Base-by-base conservation (phyloP, 2,329 filamentous ascomycete genomes). In the Penicillium sp. region DNA sequence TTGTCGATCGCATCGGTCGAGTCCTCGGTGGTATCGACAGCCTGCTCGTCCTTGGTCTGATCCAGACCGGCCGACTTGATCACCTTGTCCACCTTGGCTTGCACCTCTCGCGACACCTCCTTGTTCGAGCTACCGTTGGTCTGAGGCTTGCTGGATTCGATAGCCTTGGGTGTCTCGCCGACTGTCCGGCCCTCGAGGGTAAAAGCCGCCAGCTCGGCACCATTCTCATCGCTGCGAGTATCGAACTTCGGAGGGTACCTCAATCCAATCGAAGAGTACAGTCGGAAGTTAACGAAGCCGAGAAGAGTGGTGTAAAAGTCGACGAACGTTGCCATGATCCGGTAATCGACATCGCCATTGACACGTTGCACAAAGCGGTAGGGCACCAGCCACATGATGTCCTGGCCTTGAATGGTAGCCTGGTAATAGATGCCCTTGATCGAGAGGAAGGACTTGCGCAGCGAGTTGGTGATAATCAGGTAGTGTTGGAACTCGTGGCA, bases 391-490 rank as follows among this genome's bases (percentile, higher is more conserved):
- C 93, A 98, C 52, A 97, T 76, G 34, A 98, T 86, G 60, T 97
- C 91, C 71, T 98, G 90, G 33, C 93, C 93, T 67, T 96, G 88
- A 47, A 98, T 94, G 36, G 84, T 96, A 16, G 91, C 93, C 72
- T 97, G 91, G 71, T 97, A 98, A 74, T 98, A 98, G 60, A 98
- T 97, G 47, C 93, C 93, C 77, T 98, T 98, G 71, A 98, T 97
- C 2, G 89, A 95, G 51, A 98, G 73, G 74, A 98, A 98, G 0
- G 90, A 95, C 73, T 96, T 97, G 61, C 87, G 86, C 56, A 98
- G 73, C 57, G 87, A 89, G 70, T 94, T 82, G 28, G 91, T 94
- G 32, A 84, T 80, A 62, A 98, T 98, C 48, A 98, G 78, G 69
- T 95, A 98, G 74, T 97, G 93, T 71, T 97, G 86, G 68, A 98